phyloP scores from a whole-genome alignment of 257 asterid species.

The Ophiorrhiza pumila region DNA sequence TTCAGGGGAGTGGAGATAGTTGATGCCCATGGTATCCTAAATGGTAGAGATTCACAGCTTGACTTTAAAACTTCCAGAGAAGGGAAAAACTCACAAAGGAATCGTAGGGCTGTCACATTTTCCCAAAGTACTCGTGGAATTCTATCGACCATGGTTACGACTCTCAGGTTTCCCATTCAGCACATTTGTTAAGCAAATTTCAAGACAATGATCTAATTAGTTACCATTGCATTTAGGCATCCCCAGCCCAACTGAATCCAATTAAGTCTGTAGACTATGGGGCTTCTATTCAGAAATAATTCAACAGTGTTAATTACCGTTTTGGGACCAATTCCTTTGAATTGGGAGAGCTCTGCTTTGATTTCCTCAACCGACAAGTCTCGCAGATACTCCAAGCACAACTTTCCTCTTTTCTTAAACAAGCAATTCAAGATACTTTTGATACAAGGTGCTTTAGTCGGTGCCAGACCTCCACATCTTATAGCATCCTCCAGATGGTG shows the following conservation, averaged over 20 bases:
- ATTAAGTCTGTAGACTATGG: background rate
- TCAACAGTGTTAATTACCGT: constrained; percentile 43
- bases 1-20: background rate
- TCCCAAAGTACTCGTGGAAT: background rate
- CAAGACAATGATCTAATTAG: background rate
- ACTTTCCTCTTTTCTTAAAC: constrained; percentile 55
- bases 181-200: background rate
- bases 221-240: background rate
- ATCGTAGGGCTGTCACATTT: background rate
- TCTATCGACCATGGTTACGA: background rate
- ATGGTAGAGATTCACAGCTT: background rate
- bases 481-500: constrained; percentile 68
- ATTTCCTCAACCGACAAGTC: constrained; percentile 64
- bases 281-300: background rate
- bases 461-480: constrained; percentile 91
- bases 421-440: constrained; percentile 60
- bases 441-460: constrained; percentile 67
- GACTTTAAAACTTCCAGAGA: background rate
- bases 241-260: background rate
- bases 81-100: background rate
- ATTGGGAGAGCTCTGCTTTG: constrained; percentile 67
- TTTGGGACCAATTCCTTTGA: constrained; percentile 89
- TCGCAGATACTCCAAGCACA: constrained; percentile 80
- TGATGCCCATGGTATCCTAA: background rate
- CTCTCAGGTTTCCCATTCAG: background rate